Percentiles rank a stretch among this genome's conserved stretches.
These are phyloP conservation scores for Taiozyma sp. DNA, from an alignment of 1,139 yeast genomes.

Conservation along the genomic window DNA sequence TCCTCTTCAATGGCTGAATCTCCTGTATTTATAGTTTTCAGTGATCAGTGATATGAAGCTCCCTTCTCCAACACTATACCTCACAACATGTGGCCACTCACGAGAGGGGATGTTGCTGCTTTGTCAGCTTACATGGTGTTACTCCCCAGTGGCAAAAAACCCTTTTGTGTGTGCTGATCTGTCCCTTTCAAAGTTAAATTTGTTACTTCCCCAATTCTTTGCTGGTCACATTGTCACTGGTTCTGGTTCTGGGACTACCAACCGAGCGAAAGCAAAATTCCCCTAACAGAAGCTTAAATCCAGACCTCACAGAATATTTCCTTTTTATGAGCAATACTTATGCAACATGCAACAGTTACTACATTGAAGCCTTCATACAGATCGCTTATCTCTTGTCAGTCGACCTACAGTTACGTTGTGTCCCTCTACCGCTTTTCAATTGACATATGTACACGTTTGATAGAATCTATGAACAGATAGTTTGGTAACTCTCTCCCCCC, in stretches of 20 bases:
- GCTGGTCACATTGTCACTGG: background rate
- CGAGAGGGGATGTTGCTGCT: background rate
- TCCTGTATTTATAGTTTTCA: background rate
- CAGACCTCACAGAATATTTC: background rate
- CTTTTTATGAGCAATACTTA: background rate
- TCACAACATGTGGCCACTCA: background rate
- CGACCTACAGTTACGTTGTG: background rate
- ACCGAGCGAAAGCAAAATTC: background rate
- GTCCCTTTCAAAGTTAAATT: background rate
- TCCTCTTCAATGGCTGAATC: background rate
- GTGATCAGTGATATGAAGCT: background rate
- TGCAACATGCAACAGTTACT: background rate
- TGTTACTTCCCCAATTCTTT: background rate
- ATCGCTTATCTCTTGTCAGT: background rate
- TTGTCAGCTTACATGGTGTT: background rate
- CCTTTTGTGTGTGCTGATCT: background rate
- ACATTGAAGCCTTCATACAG: background rate
- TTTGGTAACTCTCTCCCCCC: background rate
- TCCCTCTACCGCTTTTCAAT: background rate
- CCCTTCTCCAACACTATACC: no score
- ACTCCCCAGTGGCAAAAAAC: background rate
- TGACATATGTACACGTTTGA: background rate
- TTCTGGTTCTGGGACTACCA: background rate
- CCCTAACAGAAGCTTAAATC: background rate
- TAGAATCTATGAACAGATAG: background rate